These are phyloP conservation scores for Penicillium sp. DNA, from an alignment of 2,329 filamentous ascomycete species.

Conservation along the genomic window DNA sequence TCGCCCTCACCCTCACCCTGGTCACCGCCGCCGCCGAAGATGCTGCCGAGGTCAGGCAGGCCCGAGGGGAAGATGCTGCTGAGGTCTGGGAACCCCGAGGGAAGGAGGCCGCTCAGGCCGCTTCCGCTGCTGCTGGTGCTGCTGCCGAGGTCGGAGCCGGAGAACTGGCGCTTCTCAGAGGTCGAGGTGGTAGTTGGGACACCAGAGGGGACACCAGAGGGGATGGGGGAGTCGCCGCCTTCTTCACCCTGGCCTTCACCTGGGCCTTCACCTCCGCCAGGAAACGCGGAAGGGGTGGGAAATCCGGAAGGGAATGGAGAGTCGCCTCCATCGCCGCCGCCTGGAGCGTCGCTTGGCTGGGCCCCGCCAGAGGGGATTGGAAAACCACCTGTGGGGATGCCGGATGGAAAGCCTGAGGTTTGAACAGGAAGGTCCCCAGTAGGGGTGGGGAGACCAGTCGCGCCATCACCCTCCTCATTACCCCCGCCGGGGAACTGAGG, in stretches of 20 bases:
- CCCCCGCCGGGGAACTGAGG: slow-evolving; percentile 7
- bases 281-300: not conserved
- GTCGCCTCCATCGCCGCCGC: not conserved
- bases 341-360: not conserved
- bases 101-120: not conserved
- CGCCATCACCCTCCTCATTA: slow-evolving; percentile 4
- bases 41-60: not conserved
- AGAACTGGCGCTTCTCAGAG: not conserved
- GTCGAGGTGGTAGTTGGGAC: slow-evolving; percentile 5
- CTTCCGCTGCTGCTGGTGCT: not conserved
- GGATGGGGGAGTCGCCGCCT: not conserved
- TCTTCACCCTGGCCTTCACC: not conserved
- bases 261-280: not conserved
- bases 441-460: not conserved
- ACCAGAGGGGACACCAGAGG: slow-evolving; percentile 11
- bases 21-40: no score
- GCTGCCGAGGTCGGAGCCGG: not conserved
- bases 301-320: not conserved
- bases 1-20: not conserved
- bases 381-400: not conserved
- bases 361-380: slow-evolving; percentile 3
- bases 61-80: not conserved
- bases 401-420: slow-evolving; percentile 2
- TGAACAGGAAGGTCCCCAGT: slow-evolving; percentile 4
- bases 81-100: not conserved